A percentile compares a stretch with the other conserved stretches of the same genome.
Conservation (phyloP, 495 filamentous ascomycete genomes). For the Aspergillus asperescens region DNA sequence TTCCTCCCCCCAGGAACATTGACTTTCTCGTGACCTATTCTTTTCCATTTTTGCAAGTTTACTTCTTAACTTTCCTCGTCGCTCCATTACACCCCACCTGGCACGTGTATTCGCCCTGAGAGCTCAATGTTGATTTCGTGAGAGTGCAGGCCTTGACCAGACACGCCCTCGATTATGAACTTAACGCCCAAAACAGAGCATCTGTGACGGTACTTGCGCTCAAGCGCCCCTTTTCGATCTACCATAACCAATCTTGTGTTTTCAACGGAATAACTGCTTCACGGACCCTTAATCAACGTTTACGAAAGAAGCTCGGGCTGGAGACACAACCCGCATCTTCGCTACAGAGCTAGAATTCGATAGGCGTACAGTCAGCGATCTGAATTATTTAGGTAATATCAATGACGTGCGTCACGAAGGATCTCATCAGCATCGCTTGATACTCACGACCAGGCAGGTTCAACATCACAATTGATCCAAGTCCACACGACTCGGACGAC, state of each 20-base stretch:
- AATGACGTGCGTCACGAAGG: conserved; percentile 19
- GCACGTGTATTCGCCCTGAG: neutral
- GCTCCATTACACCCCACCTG: neutral
- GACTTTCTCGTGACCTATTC: neutral
- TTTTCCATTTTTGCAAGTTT: neutral
- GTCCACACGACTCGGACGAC: conserved; percentile 39
- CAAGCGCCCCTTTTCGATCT: neutral
- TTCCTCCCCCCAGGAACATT: neutral
- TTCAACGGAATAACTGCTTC: neutral
- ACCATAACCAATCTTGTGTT: neutral
- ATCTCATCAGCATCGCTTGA: neutral
- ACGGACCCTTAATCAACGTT: neutral
- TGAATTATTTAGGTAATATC: neutral
- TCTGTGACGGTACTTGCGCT: neutral
- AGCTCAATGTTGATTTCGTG: neutral
- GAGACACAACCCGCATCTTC: neutral
- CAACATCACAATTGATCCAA: conserved; percentile 46
- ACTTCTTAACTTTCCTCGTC: neutral
- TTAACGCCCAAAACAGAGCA: neutral
- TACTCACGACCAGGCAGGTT: conserved; percentile 31
- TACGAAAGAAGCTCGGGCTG: neutral
- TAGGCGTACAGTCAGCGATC: neutral
- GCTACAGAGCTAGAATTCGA: neutral
- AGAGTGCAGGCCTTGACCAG: neutral
- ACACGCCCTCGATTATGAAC: neutral